Conservation (phyloP, 768 basidiomycete species). For the Tricholoma hemisulphureum region DNA sequence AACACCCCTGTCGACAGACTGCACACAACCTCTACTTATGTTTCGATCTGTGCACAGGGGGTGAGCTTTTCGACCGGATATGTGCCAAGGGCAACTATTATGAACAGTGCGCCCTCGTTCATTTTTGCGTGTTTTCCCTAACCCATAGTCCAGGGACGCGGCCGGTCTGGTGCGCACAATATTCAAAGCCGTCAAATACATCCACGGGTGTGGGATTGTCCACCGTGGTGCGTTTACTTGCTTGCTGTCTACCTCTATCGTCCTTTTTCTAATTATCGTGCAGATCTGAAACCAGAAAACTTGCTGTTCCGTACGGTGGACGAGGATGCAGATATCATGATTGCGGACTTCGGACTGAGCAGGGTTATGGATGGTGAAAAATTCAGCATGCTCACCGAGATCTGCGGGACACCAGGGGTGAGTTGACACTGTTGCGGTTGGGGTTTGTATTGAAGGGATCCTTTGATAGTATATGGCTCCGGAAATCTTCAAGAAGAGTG, state of each 20-base stretch:
- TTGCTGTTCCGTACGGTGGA: slow-evolving; percentile 86
- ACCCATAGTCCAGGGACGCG: slow-evolving; percentile 63
- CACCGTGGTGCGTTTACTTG: slow-evolving; percentile 63
- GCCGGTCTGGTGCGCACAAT: slow-evolving; percentile 86
- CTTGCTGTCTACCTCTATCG: background rate
- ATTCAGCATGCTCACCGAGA: slow-evolving; percentile 84
- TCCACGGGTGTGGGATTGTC: slow-evolving; percentile 90
- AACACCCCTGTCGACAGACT: slow-evolving; percentile 47
- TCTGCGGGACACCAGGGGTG: slow-evolving; percentile 91
- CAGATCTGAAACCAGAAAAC: slow-evolving; percentile 97
- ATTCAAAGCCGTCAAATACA: slow-evolving; percentile 83
- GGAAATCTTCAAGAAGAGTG: slow-evolving; percentile 91
- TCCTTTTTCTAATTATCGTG: background rate
- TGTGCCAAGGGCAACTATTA: slow-evolving; percentile 97
- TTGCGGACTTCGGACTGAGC: slow-evolving; percentile 94
- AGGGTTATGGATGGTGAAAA: slow-evolving; percentile 91
- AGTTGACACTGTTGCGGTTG: slow-evolving; percentile 21
- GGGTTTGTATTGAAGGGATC: slow-evolving; percentile 7
- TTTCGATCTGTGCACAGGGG: slow-evolving; percentile 96
- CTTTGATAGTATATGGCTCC: slow-evolving; percentile 84
- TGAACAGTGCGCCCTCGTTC: slow-evolving; percentile 63
- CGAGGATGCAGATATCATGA: slow-evolving; percentile 93
- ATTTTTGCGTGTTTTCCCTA: background rate
- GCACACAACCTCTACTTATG: slow-evolving; percentile 91
- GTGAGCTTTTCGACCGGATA: slow-evolving; percentile 98